Evolutionary conservation across 768 basidiomycete genomes (phyloP).

Genomic region (Boletus fagicola): DNA sequence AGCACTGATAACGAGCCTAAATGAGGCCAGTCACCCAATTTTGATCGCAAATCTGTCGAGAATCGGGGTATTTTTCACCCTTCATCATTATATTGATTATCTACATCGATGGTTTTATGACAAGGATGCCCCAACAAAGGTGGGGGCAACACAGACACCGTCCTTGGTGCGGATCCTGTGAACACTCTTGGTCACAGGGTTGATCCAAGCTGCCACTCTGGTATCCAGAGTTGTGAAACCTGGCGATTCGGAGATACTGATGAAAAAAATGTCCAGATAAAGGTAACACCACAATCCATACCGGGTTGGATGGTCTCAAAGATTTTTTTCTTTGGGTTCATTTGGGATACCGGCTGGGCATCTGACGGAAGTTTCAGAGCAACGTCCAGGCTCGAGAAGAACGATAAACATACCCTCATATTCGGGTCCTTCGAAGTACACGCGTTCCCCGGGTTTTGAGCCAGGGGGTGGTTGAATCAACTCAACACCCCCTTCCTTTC

Average conservation of each 20-base stretch:
- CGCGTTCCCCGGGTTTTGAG: constrained; percentile 85
- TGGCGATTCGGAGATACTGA: constrained; percentile 21
- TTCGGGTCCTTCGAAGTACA: constrained; percentile 92
- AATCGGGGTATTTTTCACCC: background rate
- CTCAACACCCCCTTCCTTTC: constrained; percentile 88
- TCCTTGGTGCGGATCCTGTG: constrained; percentile 86
- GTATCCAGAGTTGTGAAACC: constrained; percentile 89
- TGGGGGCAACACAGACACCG: constrained; percentile 79
- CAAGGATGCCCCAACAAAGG: constrained; percentile 85
- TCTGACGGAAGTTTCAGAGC: constrained; percentile 35
- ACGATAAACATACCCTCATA: constrained; percentile 61
- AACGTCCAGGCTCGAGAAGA: background rate
- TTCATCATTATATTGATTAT: background rate
- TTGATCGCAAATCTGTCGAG: background rate
- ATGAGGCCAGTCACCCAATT: background rate
- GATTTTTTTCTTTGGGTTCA: constrained; percentile 99
- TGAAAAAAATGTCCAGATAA: constrained; percentile 4
- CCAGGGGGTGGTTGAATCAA: constrained; percentile 84
- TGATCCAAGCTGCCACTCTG: constrained; percentile 82
- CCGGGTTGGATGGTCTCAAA: constrained; percentile 97
- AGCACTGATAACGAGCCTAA: constrained; percentile 5
- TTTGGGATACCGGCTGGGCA: constrained; percentile 68
- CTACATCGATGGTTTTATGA: constrained; percentile 51
- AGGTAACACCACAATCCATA: constrained; percentile 25
- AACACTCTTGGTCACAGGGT: constrained; percentile 71